Conservation (phyloP, 495 filamentous ascomycete genomes). For the Aspergillus panamensis region DNA sequence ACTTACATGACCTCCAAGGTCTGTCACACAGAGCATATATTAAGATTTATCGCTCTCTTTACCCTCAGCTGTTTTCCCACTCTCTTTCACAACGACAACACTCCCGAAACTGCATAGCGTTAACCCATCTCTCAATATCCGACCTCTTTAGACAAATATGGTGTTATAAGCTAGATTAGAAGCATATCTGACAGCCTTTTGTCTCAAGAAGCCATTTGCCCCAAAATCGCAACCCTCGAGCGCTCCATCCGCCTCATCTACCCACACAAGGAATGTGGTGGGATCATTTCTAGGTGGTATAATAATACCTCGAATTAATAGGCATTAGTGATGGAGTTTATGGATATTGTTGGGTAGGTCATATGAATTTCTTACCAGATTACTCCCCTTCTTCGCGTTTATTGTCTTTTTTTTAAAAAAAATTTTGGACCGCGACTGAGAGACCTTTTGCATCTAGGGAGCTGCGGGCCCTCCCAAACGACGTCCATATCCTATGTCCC, state of each 20-base stretch:
- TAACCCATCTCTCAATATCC: background rate
- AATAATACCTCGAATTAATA: conserved; percentile 13
- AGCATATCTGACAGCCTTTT: conserved; percentile 1
- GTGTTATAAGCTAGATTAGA: conserved; percentile 3
- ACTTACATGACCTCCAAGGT: background rate
- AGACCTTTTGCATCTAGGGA: conserved; percentile 26
- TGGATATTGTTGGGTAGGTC: conserved; percentile 41
- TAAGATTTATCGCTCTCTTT: too few relatives aligned
- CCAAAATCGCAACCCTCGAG: background rate
- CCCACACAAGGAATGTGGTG: conserved; percentile 17
- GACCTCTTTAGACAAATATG: conserved; percentile 6
- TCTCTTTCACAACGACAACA: background rate
- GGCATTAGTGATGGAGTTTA: conserved; percentile 38
- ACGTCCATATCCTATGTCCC: conserved; percentile 50
- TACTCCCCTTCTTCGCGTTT: conserved; percentile 10
- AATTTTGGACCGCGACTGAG: background rate
- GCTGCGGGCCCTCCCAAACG: conserved; percentile 44
- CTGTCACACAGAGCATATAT: background rate
- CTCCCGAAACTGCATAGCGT: background rate
- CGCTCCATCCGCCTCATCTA: background rate
- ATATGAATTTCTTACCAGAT: background rate
- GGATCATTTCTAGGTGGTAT: conserved; percentile 10
- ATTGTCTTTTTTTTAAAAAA: background rate
- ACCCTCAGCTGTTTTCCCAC: too few relatives aligned
- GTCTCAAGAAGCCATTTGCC: background rate